Conservation (phyloP, 768 basidiomycete species). For the Tulasnella sp. region DNA sequence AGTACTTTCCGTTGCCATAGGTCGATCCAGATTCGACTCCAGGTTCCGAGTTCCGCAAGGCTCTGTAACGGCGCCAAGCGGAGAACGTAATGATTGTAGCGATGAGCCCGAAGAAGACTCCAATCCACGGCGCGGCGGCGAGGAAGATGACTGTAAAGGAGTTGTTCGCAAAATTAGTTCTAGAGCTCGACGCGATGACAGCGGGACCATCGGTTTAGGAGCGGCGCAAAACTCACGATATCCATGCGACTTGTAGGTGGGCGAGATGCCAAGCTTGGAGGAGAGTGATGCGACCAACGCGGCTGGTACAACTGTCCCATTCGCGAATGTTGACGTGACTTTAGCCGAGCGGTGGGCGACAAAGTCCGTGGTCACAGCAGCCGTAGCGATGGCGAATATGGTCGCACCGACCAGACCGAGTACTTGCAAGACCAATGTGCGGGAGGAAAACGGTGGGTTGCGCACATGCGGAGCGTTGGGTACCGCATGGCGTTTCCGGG, state of each 20-base stretch:
- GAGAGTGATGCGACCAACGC: not conserved
- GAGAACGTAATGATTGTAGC: conserved; percentile 7
- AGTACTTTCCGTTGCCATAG: too few relatives aligned
- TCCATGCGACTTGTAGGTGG: not conserved
- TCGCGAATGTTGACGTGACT: not conserved
- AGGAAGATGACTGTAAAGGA: conserved; percentile 8
- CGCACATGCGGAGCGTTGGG: too few relatives aligned
- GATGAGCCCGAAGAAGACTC: conserved; percentile 1
- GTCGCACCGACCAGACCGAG: not conserved
- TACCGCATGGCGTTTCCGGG: not conserved
- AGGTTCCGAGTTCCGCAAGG: not conserved
- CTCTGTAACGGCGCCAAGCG: not conserved
- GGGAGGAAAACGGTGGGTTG: not conserved
- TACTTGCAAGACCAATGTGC: not conserved
- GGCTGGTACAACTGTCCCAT: not conserved
- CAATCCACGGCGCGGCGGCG: conserved; percentile 11
- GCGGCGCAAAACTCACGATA: conserved; percentile 8
- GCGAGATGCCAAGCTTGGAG: not conserved
- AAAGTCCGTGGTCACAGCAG: conserved; percentile 4
- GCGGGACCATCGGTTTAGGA: not conserved
- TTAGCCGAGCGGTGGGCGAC: not conserved
- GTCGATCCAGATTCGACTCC: too few relatives aligned
- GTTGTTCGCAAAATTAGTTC: not conserved
- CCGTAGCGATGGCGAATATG: conserved; percentile 2
- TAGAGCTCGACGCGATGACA: not conserved